These are phyloP conservation scores for Mortierella hygrophila DNA, from an alignment of 192 early-diverging fungal genomes.

Conservation along the genomic window DNA sequence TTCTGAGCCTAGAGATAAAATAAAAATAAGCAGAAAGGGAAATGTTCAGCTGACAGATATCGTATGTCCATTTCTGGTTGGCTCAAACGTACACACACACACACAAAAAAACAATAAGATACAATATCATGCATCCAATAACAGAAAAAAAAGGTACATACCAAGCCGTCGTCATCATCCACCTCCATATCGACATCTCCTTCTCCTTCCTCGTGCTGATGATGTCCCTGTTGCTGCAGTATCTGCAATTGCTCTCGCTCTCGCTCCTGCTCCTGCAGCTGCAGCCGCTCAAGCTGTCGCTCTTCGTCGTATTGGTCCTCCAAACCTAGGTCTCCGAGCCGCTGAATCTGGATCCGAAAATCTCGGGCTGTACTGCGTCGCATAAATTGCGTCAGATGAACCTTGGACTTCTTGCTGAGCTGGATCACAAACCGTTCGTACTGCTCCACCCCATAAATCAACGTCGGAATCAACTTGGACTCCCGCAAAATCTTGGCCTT, in stretches of 20 bases:
- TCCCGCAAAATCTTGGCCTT: constrained; percentile 75
- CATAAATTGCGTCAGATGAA: constrained; percentile 80
- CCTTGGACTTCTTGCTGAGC: constrained; percentile 77
- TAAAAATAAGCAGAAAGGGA: neutral
- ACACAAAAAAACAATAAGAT: neutral
- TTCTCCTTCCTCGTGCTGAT: neutral
- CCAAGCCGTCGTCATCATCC: constrained; percentile 16
- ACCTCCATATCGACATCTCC: constrained; percentile 22
- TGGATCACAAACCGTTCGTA: constrained; percentile 81
- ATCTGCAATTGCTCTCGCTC: constrained; percentile 13
- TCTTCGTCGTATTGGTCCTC: constrained; percentile 58
- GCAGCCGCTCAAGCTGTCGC: constrained; percentile 23
- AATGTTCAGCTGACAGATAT: neutral
- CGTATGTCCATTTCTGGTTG: neutral
- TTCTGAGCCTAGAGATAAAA: constrained; percentile 26
- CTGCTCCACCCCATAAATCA: constrained; percentile 83
- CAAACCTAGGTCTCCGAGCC: constrained; percentile 55
- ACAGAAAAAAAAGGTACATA: neutral
- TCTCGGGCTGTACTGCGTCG: constrained; percentile 85
- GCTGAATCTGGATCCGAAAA: constrained; percentile 74
- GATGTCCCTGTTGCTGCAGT: constrained; percentile 4
- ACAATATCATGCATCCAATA: constrained; percentile 4
- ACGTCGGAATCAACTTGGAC: constrained; percentile 76
- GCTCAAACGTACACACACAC: neutral
- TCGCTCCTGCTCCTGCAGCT: constrained; percentile 1